phyloP scores from a whole-genome alignment of 1,284 basidiomycete genomes.

The Apiotrichum sp. region DNA sequence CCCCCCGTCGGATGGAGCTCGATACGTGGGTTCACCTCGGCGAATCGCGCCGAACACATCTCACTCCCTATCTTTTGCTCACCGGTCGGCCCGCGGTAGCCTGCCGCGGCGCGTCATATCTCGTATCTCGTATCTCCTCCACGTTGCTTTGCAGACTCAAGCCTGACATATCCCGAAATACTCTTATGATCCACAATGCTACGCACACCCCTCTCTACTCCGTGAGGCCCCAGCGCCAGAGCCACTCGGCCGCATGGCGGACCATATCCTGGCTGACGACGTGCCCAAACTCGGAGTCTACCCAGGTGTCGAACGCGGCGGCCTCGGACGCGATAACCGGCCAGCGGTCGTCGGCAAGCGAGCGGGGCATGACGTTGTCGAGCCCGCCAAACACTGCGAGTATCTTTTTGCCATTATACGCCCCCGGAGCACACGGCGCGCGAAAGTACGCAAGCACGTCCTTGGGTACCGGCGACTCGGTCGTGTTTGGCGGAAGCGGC shows the following conservation, averaged over 20 bases:
- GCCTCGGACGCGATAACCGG: constrained; percentile 48
- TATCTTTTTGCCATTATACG: constrained; percentile 61
- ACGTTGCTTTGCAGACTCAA: too few relatives aligned
- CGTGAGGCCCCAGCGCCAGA: constrained; percentile 37
- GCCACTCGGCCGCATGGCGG: constrained; percentile 35
- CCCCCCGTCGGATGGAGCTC: too few relatives aligned
- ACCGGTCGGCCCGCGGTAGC: too few relatives aligned
- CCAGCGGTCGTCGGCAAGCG: constrained; percentile 16
- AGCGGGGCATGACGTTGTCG: constrained; percentile 39
- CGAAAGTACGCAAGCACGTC: neutral
- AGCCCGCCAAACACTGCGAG: constrained; percentile 57
- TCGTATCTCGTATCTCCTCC: too few relatives aligned
- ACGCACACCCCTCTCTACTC: neutral
- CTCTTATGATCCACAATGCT: too few relatives aligned
- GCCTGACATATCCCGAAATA: too few relatives aligned
- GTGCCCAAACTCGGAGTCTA: constrained; percentile 44
- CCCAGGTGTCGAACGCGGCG: constrained; percentile 26
- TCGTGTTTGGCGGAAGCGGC: neutral
- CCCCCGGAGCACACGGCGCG: neutral
- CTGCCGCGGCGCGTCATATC: too few relatives aligned
- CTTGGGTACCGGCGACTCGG: neutral
- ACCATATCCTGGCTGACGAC: constrained; percentile 43
- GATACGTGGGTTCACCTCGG: too few relatives aligned
- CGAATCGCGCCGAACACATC: too few relatives aligned
- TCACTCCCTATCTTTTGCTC: too few relatives aligned